Percentiles rank a stretch among this genome's conserved stretches.
Evolutionary conservation across 2,329 filamentous ascomycete species (phyloP).

Genomic region (Endoconidiophora polonica): DNA sequence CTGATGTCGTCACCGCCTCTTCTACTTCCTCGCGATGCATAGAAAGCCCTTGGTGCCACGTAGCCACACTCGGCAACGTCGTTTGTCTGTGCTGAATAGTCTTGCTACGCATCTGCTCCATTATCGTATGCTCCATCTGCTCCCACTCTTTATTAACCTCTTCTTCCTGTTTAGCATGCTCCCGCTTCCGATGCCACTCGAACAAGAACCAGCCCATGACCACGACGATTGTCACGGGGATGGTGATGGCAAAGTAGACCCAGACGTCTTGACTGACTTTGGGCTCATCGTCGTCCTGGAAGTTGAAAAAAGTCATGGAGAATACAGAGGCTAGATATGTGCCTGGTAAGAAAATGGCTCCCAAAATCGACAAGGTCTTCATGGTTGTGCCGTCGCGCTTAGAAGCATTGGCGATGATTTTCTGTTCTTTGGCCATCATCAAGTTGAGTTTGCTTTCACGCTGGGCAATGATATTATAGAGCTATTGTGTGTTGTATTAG

Average conservation of each 20-base stretch:
- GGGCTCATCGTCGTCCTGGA: slow-evolving; percentile 28
- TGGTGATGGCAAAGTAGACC: slow-evolving; percentile 46
- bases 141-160: slow-evolving; percentile 39
- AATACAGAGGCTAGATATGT: slow-evolving; percentile 47
- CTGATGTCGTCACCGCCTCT: slow-evolving; percentile 26
- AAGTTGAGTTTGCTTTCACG: slow-evolving; percentile 47
- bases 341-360: slow-evolving; percentile 45
- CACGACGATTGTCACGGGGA: slow-evolving; percentile 39
- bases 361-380: slow-evolving; percentile 48
- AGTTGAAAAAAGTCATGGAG: slow-evolving; percentile 52
- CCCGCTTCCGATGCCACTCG: slow-evolving; percentile 32
- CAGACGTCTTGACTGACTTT: slow-evolving; percentile 35
- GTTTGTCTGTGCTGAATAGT: slow-evolving; percentile 33
- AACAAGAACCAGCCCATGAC: slow-evolving; percentile 38
- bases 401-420: slow-evolving; percentile 40
- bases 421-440: slow-evolving; percentile 43
- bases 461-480: slow-evolving; percentile 51
- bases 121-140: slow-evolving; percentile 39
- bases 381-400: slow-evolving; percentile 47
- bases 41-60: slow-evolving; percentile 35
- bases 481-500: slow-evolving; percentile 20
- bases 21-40: neutral
- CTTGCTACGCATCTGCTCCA: slow-evolving; percentile 37
- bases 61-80: slow-evolving; percentile 36
- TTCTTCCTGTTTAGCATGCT: slow-evolving; percentile 31